phyloP scores from a whole-genome alignment of 257 asterid species.

The Plantago ovata region DNA sequence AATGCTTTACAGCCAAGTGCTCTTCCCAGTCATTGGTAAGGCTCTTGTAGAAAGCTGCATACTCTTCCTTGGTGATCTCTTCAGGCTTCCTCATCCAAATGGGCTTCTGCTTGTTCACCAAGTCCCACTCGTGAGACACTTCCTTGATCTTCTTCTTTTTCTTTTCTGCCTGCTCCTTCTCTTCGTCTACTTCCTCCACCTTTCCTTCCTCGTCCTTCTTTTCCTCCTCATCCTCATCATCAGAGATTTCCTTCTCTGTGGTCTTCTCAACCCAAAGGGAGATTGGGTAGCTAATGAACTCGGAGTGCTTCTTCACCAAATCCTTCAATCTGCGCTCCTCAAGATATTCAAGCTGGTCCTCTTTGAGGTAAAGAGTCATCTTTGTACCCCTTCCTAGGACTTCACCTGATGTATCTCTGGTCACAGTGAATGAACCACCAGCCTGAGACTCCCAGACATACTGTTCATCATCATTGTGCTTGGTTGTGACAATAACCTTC shows the following conservation, averaged over 20 bases:
- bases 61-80: slow-evolving; percentile 56
- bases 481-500: slow-evolving; percentile 47
- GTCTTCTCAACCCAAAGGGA: slow-evolving; percentile 61
- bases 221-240: slow-evolving; percentile 56
- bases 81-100: slow-evolving; percentile 67
- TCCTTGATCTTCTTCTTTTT: slow-evolving; percentile 56
- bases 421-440: slow-evolving; percentile 57
- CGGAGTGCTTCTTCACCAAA: slow-evolving; percentile 53
- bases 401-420: slow-evolving; percentile 49
- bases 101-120: slow-evolving; percentile 57
- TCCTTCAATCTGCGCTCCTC: slow-evolving; percentile 62
- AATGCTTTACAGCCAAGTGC: slow-evolving; percentile 52
- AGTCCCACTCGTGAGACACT: slow-evolving; percentile 48
- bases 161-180: slow-evolving; percentile 44
- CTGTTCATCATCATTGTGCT: slow-evolving; percentile 63
- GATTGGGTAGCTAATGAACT: slow-evolving; percentile 54
- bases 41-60: slow-evolving; percentile 57
- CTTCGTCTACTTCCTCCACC: slow-evolving; percentile 56
- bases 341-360: slow-evolving; percentile 58
- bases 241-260: slow-evolving; percentile 52
- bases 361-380: slow-evolving; percentile 49
- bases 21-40: slow-evolving; percentile 65
- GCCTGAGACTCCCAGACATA: slow-evolving; percentile 65
- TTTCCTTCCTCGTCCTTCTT: slow-evolving; percentile 56
- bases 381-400: slow-evolving; percentile 56